Evolutionary conservation across 2,329 filamentous ascomycete species (phyloP), one percentile per base, ranked within the genome.

Genomic region (Penicillium digitatum): DNA sequence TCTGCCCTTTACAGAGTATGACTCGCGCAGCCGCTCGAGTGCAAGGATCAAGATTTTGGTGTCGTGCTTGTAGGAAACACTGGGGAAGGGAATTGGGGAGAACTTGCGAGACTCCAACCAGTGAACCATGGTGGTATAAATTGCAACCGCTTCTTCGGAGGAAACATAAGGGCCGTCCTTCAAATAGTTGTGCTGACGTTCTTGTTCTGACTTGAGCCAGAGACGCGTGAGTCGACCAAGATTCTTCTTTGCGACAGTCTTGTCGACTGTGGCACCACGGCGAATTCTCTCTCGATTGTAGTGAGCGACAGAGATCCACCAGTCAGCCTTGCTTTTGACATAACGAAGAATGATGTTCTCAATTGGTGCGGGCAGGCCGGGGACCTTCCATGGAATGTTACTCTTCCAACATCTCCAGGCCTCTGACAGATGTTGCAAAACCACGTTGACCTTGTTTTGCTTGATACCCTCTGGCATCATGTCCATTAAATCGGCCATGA

Each of bases 391-490:
- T 0, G 94, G 94, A 64, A 99, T 99, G 69, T 99, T 99, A 76
- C 92, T 96, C 86, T 99, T 99, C 94, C 94, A 99, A 78, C 94
- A 99, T 77, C 94, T 85, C 94, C 94, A 99, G 14, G 94, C 94
- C 78, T 99, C 94, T 0, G 93, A 97, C 39, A 99, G 78, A 81
- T 99, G 95, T 69, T 97, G 94, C 51, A 99, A 79, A 42, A 99
- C 93, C 1, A 92, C 96, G 74, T 99, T 96, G 74, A 99, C 91
- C 78, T 99, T 99, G 79, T 94, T 99, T 72, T 99, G 94, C 74
- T 96, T 96, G 78, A 99, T 97, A 63, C 94, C 94, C 72, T 99
- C 95, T 0, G 94, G 94, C 94, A 99, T 99, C 95, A 99, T 99
- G 69, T 99, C 94, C 89, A 96, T 96, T 48, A 99, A 80, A 75